A percentile compares a stretch with the other conserved stretches of the same genome.
These are phyloP conservation scores for Petunia secreta DNA, from an alignment of 257 asterid genomes.

Conservation along the genomic window DNA sequence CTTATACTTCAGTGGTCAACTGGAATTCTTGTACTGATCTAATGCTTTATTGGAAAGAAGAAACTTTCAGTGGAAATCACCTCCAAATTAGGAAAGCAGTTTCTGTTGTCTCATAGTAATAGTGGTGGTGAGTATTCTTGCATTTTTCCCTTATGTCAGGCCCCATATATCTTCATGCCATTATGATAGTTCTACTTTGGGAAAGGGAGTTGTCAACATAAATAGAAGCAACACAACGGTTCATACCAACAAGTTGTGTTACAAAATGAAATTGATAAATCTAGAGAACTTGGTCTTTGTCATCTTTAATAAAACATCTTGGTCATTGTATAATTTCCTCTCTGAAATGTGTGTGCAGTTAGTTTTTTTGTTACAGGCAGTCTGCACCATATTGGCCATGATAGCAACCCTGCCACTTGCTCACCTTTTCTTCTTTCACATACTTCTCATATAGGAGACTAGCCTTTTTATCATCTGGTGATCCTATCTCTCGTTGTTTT, in stretches of 20 bases:
- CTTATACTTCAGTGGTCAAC: slow-evolving; percentile 95
- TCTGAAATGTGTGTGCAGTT: background rate
- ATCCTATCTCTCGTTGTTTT: slow-evolving; percentile 8
- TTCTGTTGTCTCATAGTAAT: slow-evolving; percentile 86
- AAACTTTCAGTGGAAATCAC: slow-evolving; percentile 65
- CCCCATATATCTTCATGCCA: background rate
- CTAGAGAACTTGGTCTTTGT: slow-evolving; percentile 5
- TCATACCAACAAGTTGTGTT: background rate
- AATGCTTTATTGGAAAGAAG: slow-evolving; percentile 83
- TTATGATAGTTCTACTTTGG: background rate
- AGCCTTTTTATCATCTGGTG: slow-evolving; percentile 27
- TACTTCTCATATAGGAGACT: slow-evolving; percentile 94
- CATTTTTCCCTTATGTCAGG: background rate
- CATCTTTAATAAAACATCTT: background rate
- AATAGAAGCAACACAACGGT: background rate
- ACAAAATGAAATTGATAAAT: background rate
- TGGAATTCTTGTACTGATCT: slow-evolving; percentile 81
- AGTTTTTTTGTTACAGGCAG: slow-evolving; percentile 52
- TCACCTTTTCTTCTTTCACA: slow-evolving; percentile 98
- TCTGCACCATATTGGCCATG: slow-evolving; percentile 96
- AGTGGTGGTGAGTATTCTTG: slow-evolving; percentile 76
- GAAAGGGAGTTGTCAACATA: background rate
- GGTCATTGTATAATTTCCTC: background rate
- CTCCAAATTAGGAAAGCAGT: slow-evolving; percentile 92
- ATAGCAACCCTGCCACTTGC: slow-evolving; percentile 92